Base-by-base conservation (phyloP, 345 rosid species). In the Hibiscus mutabilis region DNA sequence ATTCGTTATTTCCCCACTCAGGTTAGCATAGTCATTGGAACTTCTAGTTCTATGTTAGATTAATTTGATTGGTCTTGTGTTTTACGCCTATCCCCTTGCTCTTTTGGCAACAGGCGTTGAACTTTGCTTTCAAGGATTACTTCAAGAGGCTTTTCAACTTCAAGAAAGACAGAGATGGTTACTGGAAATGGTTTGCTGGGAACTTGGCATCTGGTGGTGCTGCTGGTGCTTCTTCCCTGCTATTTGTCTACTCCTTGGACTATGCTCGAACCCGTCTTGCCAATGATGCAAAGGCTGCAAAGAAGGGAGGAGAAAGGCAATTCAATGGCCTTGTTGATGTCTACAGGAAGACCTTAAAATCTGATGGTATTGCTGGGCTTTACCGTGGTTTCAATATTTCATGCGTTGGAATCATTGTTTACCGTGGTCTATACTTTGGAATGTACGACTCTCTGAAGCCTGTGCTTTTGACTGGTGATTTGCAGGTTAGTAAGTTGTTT, bases 401-500 rank as follows among this genome's bases (percentile, higher is more conserved):
- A 3, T 47, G 52, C 3, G 52, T 47, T 47, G 52, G 52, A 13
- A 47, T 47, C 52, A 47, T 47, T 15, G 52, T 47, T 47, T 47
- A 47, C 52, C 52, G 52, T 47, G 52, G 52, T 47, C 52, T 47
- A 47, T 47, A 47, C 52, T 47, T 47, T 14, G 52, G 52, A 47
- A 47, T 47, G 52, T 47, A 47, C 1, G 52, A 47, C 52, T 14
- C 52, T 15, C 5, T 47, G 52, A 47, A 47, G 52, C 52, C 52
- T 0, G 52, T 47, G n/a, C 52, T 91, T 33, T 77, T 89, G 74
- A 77, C 86, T 14, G 96, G 89, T 51, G 72, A 42, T 18, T 11
- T 91, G 76, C 77, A 83, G 96, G 96, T 88, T 24, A 7, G 82
- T 69, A 7, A n/a, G n/a, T 60, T 13, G n/a, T 60, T 27, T 60